Base-by-base conservation (phyloP, 768 basidiomycete species). In the Lentinula raphanica region DNA sequence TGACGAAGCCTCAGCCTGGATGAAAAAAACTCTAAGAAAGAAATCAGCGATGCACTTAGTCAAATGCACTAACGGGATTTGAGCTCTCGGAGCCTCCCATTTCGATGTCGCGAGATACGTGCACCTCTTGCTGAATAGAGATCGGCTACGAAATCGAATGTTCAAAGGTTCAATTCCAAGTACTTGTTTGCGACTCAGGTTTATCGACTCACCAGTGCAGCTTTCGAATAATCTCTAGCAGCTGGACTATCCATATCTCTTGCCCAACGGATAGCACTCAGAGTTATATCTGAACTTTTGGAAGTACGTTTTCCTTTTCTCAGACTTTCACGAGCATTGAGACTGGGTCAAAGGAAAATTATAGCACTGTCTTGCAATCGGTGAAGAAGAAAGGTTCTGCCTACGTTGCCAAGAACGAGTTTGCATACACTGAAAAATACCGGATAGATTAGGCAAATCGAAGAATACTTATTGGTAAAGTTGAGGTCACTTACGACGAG, bases 341-440 rank as follows among this genome's bases (percentile, higher is more conserved):
- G 54, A 5, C 54, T 56, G 11, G 32, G 32, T 5, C 32, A 35
- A 51, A 36, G 27, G 17, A 32, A 35, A 11, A 15, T 39, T 28
- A 36, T 5, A 35, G 17, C 32, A 31, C 25, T 19, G 32, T 29
- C n/a, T n/a, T n/a, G n/a, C n/a, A n/a, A n/a, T n/a, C n/a, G n/a
- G n/a, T 3, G n/a, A 36, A 23, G 28, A 23, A 40, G 7, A 42
- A 12, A 8, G 4, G 21, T 13, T 4, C 23, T 29, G 44, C 54
- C 45, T 23, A 56, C 54, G 54, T 56, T 28, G 54, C 42, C 9
- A 44, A 40, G 29, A 56, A 45, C 7, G 54, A 56, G 19, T 56
- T 56, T 9, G 54, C 21, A 32, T 56, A 56, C 29, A 56, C 54
- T 56, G 19, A 12, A 29, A 11, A 11, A 1, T n/a, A n/a, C n/a